These are phyloP conservation scores for Coniochaeta pulveracea DNA, from an alignment of 2,329 filamentous ascomycete species.

Conservation along the genomic window DNA sequence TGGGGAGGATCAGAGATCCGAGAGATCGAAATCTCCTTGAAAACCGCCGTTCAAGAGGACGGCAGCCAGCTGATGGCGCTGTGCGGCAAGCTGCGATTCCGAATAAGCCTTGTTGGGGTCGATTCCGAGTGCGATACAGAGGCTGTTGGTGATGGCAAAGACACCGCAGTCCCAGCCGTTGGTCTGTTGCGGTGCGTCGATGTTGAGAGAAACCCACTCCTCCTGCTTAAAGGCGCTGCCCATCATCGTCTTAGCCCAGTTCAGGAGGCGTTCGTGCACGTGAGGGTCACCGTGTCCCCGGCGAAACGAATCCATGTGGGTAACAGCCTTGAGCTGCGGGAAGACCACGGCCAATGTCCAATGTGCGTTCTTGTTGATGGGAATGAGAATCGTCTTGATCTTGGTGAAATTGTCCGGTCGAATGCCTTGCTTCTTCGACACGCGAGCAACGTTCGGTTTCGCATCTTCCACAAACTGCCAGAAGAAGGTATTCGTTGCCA, in stretches of 20 bases:
- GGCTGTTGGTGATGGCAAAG: conserved; percentile 62
- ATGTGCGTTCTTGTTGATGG: conserved; percentile 52
- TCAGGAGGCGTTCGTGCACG: conserved; percentile 30
- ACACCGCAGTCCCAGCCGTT: conserved; percentile 71
- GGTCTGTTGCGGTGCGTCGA: conserved; percentile 42
- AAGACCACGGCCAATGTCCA: conserved; percentile 64
- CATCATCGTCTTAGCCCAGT: conserved; percentile 49
- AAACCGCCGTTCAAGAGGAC: conserved; percentile 59
- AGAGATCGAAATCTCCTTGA: conserved; percentile 43
- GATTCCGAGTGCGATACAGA: conserved; percentile 46
- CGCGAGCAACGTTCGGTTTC: conserved; percentile 38
- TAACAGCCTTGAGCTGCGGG: conserved; percentile 45
- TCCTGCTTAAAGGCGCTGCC: conserved; percentile 37
- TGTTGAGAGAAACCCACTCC: conserved; percentile 49
- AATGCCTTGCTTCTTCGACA: conserved; percentile 45
- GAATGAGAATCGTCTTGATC: conserved; percentile 58
- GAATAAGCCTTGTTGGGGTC: conserved; percentile 37
- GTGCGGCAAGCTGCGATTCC: conserved; percentile 42
- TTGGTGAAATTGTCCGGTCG: conserved; percentile 49
- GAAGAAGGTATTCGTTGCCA: conserved; percentile 54
- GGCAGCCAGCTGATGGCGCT: conserved; percentile 51
- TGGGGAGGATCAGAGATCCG: conserved; percentile 18
- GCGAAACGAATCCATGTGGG: conserved; percentile 58
- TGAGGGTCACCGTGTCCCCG: conserved; percentile 21
- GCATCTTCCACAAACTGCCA: conserved; percentile 40